Evolutionary conservation across 2,329 filamentous ascomycete species (phyloP), one percentile per base, ranked within the genome.

Genomic region (Cordyceps pruinosa): DNA sequence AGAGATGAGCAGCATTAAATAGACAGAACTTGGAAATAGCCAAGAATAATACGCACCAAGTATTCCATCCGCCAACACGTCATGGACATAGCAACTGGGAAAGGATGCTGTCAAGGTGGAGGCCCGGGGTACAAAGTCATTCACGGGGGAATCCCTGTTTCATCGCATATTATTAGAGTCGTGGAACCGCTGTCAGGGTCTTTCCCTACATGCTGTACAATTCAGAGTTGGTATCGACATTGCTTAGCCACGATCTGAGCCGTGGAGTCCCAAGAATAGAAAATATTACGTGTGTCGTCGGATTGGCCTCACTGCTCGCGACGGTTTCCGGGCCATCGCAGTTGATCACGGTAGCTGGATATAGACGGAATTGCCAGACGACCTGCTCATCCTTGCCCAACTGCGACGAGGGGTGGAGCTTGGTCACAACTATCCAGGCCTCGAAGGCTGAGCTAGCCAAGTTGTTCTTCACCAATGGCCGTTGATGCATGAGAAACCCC

Each of bases 211-310:
- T n/a, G n/a, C n/a, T n/a, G n/a, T n/a, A n/a, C n/a, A n/a, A n/a
- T n/a, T n/a, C n/a, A n/a, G 9, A 19, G 35, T 28, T 10, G 12
- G 4, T 25, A 23, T 26, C 39, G 26, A 21, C 19, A 21, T 15
- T 51, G 49, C 49, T 52, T 7, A 32, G 49, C 49, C 49, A 52
- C 49, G 25, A 52, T 52, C 37, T 42, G 25, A 42, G 39, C 35
- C 37, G 26, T 19, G 37, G 21, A 15, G 7, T 5, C 51, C 51
- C 51, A 34, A 54, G 51, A 54, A 54, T 54, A 54, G 51, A 54
- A 45, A 19, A 45, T 46, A 46, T 46, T 54, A 54, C 51, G 51
- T 54, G 51, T 44, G 41, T 46, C 41, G 49, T 52, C 49, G 37
- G 49, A 39, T 52, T 42, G 32, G 26, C 35, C 23, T 51, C 2